Evolutionary conservation across 768 basidiomycete genomes (phyloP).

Genomic region (Pleurotus tuoliensis): DNA sequence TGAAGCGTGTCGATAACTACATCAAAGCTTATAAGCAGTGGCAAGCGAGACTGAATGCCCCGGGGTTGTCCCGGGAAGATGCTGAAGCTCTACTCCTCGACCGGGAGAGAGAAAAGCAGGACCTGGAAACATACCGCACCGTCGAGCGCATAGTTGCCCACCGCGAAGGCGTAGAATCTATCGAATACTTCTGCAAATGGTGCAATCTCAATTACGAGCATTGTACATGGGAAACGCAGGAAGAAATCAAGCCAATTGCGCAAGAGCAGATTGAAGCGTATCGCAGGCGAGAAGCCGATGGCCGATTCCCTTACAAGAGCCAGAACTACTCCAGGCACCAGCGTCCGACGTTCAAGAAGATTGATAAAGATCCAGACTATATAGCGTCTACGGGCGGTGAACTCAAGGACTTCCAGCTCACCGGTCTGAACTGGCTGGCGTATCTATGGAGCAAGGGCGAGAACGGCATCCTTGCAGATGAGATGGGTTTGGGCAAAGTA

Average conservation of each 20-base stretch:
- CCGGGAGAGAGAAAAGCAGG: conserved; percentile 87
- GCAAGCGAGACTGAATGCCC: conserved; percentile 58
- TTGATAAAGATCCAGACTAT: conserved; percentile 86
- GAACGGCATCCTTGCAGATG: conserved; percentile 96
- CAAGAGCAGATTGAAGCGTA: conserved; percentile 78
- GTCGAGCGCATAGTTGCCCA: conserved; percentile 89
- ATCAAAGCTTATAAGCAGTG: conserved; percentile 86
- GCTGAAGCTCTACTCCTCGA: conserved; percentile 85
- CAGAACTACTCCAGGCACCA: conserved; percentile 55
- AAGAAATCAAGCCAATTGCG: conserved; percentile 76
- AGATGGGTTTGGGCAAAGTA: conserved; percentile 99
- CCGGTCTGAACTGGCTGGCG: conserved; percentile 97
- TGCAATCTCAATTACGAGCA: conserved; percentile 88
- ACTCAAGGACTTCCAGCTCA: conserved; percentile 97
- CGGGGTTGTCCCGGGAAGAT: conserved; percentile 80
- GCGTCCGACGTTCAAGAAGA: conserved; percentile 79
- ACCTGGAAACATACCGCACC: conserved; percentile 84
- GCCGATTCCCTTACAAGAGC: conserved; percentile 85
- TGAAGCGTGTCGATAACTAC: conserved; percentile 98
- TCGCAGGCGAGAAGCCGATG: conserved; percentile 69
- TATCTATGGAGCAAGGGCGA: conserved; percentile 94
- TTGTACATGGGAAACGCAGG: conserved; percentile 90
- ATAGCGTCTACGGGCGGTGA: conserved; percentile 72
- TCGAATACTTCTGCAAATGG: conserved; percentile 98
- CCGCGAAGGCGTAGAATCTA: conserved; percentile 56